Conservation (phyloP, 73 alveolate genomes). For the Symbiodinium pilosum region DNA sequence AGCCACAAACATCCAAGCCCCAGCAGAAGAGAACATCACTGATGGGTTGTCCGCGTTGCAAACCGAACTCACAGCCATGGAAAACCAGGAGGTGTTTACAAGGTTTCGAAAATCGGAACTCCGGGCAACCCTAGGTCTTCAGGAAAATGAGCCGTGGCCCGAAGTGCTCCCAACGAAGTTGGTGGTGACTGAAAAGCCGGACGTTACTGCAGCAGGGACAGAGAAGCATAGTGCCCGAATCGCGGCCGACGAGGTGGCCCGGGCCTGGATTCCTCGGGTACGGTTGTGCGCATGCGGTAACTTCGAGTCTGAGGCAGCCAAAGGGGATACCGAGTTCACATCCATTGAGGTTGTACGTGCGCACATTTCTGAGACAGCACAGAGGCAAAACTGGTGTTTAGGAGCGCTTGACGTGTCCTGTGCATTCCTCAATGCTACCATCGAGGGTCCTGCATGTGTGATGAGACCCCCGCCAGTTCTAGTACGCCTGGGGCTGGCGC, state of each 20-base stretch:
- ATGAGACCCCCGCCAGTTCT: not conserved
- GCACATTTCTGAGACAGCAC: not conserved
- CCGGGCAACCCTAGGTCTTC: not conserved
- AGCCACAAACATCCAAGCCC: too few species aligned
- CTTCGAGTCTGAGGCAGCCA: not conserved
- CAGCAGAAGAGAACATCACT: too few species aligned
- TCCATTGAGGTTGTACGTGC: not conserved
- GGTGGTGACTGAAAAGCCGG: not conserved
- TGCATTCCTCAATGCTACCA: not conserved
- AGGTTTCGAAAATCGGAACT: not conserved
- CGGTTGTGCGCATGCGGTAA: not conserved
- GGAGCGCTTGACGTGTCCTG: not conserved
- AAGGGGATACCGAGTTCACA: not conserved
- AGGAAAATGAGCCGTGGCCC: not conserved
- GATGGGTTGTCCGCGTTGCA: not conserved
- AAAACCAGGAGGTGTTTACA: not conserved
- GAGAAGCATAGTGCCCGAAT: not conserved
- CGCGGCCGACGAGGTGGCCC: not conserved
- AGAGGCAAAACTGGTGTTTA: not conserved
- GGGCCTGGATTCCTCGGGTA: not conserved
- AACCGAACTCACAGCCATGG: not conserved
- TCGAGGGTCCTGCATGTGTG: not conserved
- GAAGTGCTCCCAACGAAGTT: not conserved
- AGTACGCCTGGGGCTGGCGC: not conserved
- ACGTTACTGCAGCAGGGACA: not conserved